These are phyloP conservation scores for Sphagnurus paluster DNA, from an alignment of 1,284 basidiomycete species.

Conservation along the genomic window DNA sequence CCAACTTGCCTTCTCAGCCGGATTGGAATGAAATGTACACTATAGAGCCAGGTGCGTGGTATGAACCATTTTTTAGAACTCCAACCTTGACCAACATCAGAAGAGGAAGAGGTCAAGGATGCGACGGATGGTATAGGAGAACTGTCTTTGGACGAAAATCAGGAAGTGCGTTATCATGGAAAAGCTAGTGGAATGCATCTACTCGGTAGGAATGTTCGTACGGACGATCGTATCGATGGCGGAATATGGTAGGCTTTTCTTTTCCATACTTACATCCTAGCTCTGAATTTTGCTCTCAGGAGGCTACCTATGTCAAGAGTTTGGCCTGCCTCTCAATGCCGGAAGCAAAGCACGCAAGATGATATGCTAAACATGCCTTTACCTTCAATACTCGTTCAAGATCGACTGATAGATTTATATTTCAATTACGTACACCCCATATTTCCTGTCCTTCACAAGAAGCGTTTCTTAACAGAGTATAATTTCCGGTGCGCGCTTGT, in stretches of 20 bases:
- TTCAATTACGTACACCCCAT: conserved; percentile 82
- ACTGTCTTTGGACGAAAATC: conserved; percentile 80
- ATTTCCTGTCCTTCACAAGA: conserved; percentile 75
- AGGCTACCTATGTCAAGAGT: conserved; percentile 74
- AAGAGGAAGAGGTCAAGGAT: conserved; percentile 47
- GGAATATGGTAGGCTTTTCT: conserved; percentile 63
- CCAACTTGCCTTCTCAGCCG: conserved; percentile 25
- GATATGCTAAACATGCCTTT: conserved; percentile 48
- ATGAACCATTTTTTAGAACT: background rate
- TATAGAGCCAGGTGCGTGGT: conserved; percentile 40
- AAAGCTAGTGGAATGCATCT: conserved; percentile 77
- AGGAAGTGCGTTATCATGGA: conserved; percentile 78
- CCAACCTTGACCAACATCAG: conserved; percentile 22
- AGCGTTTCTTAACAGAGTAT: conserved; percentile 68
- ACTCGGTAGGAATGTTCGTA: conserved; percentile 62
- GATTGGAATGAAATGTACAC: conserved; percentile 61
- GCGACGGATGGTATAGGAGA: conserved; percentile 64
- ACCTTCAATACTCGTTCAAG: conserved; percentile 60
- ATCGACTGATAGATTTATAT: conserved; percentile 70
- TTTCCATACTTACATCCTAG: conserved; percentile 2
- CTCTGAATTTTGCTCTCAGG: conserved; percentile 41
- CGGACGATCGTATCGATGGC: conserved; percentile 68
- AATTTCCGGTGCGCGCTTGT: conserved; percentile 45
- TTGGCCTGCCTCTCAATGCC: conserved; percentile 61
- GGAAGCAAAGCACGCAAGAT: conserved; percentile 41